Evolutionary conservation across 176 grass and related monocot genomes (phyloP), one percentile per base, ranked within the genome.

Genomic region (Saccharum officinarum): DNA sequence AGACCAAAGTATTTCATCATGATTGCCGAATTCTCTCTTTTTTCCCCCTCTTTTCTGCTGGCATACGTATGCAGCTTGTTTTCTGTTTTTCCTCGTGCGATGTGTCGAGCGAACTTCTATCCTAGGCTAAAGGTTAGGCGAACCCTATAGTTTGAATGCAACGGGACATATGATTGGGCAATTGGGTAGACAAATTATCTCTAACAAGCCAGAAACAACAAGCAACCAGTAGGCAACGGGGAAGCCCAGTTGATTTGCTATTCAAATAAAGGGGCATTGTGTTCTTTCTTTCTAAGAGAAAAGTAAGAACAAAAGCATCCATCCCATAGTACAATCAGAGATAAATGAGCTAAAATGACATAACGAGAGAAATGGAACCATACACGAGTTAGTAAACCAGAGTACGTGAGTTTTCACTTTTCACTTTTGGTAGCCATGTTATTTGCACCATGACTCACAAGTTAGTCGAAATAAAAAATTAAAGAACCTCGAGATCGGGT

Each of bases 71-170:
- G 31, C 38, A 57, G 49, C 73, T 2, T 8, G 74, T 57, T 57
- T 57, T 37, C 6, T 10, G 42, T 49, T 59, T 55, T 8, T 14
- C 47, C 73, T 76, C 34, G 47, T 57, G 30, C 10, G 10, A 57
- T 55, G 73, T 13, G 73, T 54, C 46, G 2, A 25, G 8, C 30
- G 20, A 76, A n/a, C 30, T 49, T 36, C 73, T 36, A 76, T n/a
- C 64, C 79, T 69, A 69, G 63, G 6, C 10, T 69, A 52, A 38
- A 69, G 45, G 79, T 69, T 81, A 69, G 79, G 65, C 65, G 10
- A 23, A 23, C 6, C 65, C 64, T 81, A 69, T 25, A 4, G 30
- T 10, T 67, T 69, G 64, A 81, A 30, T 20, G 63, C 40, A 67
- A 16, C 7, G 2, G 11, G 12, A 38, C 71, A 10, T 74, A 31